Conservation (phyloP, 768 basidiomycete genomes). For the Clitopilus hobsonii region DNA sequence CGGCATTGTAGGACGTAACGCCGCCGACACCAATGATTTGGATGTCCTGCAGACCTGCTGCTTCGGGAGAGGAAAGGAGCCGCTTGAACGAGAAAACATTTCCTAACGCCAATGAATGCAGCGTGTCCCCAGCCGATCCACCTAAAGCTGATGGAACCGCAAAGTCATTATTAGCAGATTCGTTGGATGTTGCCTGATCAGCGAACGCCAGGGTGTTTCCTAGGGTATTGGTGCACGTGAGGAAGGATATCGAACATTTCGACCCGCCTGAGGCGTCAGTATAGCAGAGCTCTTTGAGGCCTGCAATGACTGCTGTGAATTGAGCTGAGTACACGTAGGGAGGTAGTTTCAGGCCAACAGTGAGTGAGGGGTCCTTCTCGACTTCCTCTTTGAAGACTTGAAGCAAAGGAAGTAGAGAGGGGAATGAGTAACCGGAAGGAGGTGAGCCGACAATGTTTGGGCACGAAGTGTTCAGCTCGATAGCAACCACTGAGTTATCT, state of each 20-base stretch:
- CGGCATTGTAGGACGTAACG: conserved; percentile 57
- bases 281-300: conserved; percentile 36
- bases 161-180: conserved; percentile 24
- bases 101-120: conserved; percentile 76
- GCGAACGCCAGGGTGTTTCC: conserved; percentile 63
- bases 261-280: conserved; percentile 4
- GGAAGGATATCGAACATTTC: conserved; percentile 55
- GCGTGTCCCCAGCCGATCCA: conserved; percentile 70
- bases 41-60: conserved; percentile 39
- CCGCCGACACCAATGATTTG: conserved; percentile 81
- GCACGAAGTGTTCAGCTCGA: conserved; percentile 84
- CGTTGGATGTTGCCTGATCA: conserved; percentile 35
- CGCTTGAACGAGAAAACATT: conserved; percentile 63
- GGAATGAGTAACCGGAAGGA: conserved; percentile 62
- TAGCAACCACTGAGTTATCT: conserved; percentile 42
- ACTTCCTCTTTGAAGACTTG: conserved; percentile 46
- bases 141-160: conserved; percentile 65
- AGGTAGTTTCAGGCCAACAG: conserved; percentile 75
- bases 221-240: conserved; percentile 80
- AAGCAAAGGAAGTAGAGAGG: conserved; percentile 49
- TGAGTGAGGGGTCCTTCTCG: conserved; percentile 46
- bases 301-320: conserved; percentile 48
- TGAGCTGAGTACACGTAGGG: conserved; percentile 65
- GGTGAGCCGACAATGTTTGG: conserved; percentile 68
- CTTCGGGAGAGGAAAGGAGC: conserved; percentile 37